Evolutionary conservation across 805 yeast genomes (phyloP).

Genomic region (Yamadazyma phyllophila): DNA sequence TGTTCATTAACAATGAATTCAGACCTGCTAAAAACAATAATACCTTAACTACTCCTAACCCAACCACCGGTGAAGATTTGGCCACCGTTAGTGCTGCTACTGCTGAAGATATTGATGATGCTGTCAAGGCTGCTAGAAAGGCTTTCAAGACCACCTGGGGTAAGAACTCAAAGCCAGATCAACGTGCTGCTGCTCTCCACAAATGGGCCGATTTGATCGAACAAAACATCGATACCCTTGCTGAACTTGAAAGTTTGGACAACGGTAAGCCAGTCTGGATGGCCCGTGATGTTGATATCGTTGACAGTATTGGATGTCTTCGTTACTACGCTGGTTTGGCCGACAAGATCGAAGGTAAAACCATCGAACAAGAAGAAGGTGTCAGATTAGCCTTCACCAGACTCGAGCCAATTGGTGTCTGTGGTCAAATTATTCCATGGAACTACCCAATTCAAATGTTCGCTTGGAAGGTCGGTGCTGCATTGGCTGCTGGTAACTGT

Average conservation of each 20-base stretch:
- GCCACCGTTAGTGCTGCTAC: conserved; percentile 51
- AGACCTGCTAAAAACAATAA: conserved; percentile 34
- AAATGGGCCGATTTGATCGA: conserved; percentile 52
- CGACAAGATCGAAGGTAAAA: conserved; percentile 63
- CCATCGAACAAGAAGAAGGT: conserved; percentile 56
- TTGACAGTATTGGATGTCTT: conserved; percentile 53
- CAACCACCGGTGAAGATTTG: conserved; percentile 53
- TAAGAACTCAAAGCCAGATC: conserved; percentile 45
- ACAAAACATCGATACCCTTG: conserved; percentile 47
- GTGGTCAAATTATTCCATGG: conserved; percentile 54
- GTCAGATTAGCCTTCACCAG: conserved; percentile 41
- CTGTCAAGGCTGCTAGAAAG: conserved; percentile 50
- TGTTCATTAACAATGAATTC: conserved; percentile 56
- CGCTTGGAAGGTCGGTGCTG: conserved; percentile 48
- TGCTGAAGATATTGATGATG: conserved; percentile 50
- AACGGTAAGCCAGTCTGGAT: conserved; percentile 54
- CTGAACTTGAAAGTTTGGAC: conserved; percentile 58
- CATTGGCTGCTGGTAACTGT: conserved; percentile 48
- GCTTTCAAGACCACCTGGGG: conserved; percentile 46
- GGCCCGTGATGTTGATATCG: conserved; percentile 55
- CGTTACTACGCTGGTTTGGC: conserved; percentile 75
- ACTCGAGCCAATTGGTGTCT: conserved; percentile 45
- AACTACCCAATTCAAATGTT: conserved; percentile 52
- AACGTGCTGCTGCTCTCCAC: conserved; percentile 44
- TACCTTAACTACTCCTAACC: conserved; percentile 46